Evolutionary conservation across 2,329 filamentous ascomycete genomes (phyloP), one percentile per base, ranked within the genome.

Genomic region (Penicillium oxalicum): DNA sequence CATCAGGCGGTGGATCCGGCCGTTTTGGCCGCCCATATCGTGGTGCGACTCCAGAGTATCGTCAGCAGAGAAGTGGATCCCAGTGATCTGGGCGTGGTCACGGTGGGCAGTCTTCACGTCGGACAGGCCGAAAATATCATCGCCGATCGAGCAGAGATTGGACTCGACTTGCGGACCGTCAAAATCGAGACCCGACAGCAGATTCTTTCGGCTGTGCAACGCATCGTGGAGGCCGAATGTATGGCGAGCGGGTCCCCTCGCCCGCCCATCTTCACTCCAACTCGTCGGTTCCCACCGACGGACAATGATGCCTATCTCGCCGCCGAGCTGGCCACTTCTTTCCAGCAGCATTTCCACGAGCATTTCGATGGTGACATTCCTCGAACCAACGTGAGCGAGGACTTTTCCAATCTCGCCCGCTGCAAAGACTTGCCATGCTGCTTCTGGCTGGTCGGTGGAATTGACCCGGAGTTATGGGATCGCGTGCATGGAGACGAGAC

Each of bases 91-190:
- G 78, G 74, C 9, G 81, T 83, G 6, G 70, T 84, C 6, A 83
- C 80, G 0, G 78, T 82, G 5, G 79, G 77, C 7, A 74, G 73
- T 45, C 63, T 83, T n/a, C 74, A 81, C 50, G 79, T 78, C 0
- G 81, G 81, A 1, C 74, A 79, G 52, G 74, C 77, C 1, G 80
- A 82, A 60, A 84, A 83, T 56, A 74, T 84, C 47, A 82, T 84
- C 45, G 70, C 77, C 0, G 77, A 78, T 45, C 61, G 71, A 11
- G 81, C 80, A 0, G 70, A 75, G 42, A 67, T 84, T 4, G 76
- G 76, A 9, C 61, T 84, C 35, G 76, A 83, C 57, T 72, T 82
- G 4, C 71, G 81, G 26, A 71, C 75, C 24, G 71, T 73, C 3
- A 70, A 69, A 8, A 59, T 69, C 0, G 64, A 69, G 26, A 77